Base-by-base conservation (phyloP, 179 eudicot genomes). In the Monotropa hypopitys region DNA sequence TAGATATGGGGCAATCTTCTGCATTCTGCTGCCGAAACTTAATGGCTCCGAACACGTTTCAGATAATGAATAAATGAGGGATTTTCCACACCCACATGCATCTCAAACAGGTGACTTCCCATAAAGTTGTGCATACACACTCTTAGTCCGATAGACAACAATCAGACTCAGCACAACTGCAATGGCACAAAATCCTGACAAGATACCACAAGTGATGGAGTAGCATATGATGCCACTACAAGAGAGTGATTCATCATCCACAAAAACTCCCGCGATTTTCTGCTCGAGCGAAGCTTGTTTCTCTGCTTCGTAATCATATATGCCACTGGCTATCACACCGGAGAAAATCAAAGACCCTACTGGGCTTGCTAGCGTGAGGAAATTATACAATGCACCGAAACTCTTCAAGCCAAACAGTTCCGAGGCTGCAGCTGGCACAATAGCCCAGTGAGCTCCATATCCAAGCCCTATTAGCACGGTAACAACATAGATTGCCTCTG, bases 361-460 rank as follows among this genome's bases (percentile, higher is more conserved):
- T 0, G 92, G 86, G 73, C 84, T 83, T 45, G 90, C 84, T 49
- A 87, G 77, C 4, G 87, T 82, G 28, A 87, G 85, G 57, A 87
- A 89, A 62, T 86, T 89, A 38, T 86, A 89, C 33, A 89, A 75
- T 1, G 90, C 86, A 35, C 89, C 90, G 11, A 89, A 87, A 74
- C 87, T 87, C 74, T 86, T 87, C 79, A 89, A 56, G 51, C 89
- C 90, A 80, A 89, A 89, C 45, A 87, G 82, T 79, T 89, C 92
- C 2, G 90, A 89, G 43, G 81, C 81, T 28, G 92, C 77, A 43
- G 92, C 88, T 5, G 92, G 88, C 71, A 89, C 87, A 18, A 87
- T 83, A 16, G 88, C 92, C 90, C 92, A 87, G 71, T 85, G 89
- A 1, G 90, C 90, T 3, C 92, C 90, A 49, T 86, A 88, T 40